Base-by-base conservation (phyloP, 2,329 filamentous ascomycete genomes). In the Pseudocercospora vitis region DNA sequence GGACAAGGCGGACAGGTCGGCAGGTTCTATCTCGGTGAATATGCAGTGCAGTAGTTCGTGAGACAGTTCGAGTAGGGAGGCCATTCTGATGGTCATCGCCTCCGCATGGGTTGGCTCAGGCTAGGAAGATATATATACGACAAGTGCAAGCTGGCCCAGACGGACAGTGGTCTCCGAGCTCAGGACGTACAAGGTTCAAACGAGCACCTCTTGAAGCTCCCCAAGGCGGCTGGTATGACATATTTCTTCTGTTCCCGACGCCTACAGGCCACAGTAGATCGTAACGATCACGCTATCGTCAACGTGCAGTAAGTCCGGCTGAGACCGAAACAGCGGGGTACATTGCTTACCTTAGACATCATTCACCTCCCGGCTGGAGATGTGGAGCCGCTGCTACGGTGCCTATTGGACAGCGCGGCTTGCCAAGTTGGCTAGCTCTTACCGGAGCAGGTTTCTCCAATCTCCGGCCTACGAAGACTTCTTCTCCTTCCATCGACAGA, bases 31-130 rank as follows among this genome's bases (percentile, higher is more conserved):
- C 59, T 78, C 76, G 53, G 68, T 70, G 57, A 89, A 73, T 59
- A 88, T 81, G 63, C 78, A 73, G 63, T 86, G 81, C 21, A 88
- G 66, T 35, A 88, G 76, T 73, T 89, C 86, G 5, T 79, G 75
- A 7, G 84, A 83, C 18, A 86, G 77, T 55, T 68, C 65, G 24
- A 74, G 63, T n/a, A 74, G 63, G 11, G 64, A 69, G 7, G 71
- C 65, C 63, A 73, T 75, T n/a, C 29, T 45, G 12, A 49, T 35
- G 29, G 46, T 24, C 29, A 48, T 35, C 28, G 28, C 45, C 21
- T 48, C 23, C 18, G 46, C 21, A n/a, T 37, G 4, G 12, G 31
- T n/a, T 24, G 23, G 42, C 7, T 26, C 21, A 28, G 40, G 6
- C 40, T 11, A 19, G 35, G 35, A 40, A 7, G 19, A 19, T 23